Evolutionary conservation across 139 green algal species (phyloP), one percentile per base, ranked within the genome.

Genomic region (Chara braunii): DNA sequence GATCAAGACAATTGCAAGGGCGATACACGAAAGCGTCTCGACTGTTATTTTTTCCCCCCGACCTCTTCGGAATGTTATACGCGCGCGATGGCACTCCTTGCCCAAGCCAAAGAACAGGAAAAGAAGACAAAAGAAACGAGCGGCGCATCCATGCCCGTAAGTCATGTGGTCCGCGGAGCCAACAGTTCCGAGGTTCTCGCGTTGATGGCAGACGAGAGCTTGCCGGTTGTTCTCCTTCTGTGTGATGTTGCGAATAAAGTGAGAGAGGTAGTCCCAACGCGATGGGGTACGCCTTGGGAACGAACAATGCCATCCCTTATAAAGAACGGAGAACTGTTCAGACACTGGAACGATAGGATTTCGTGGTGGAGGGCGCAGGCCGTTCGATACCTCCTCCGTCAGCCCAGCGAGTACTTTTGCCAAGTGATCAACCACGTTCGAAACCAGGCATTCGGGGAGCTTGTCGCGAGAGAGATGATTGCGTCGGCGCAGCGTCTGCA

Each of bases 341-440:
- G 40, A 14, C 18, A n/a, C 40, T 18, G 18, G 18, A 14, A 14
- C 40, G 18, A n/a, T 18, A 14, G 18, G 18, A 14, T 18, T 57
- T 8, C 57, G 57, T 66, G 57, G 57, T 66, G 57, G 57, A 42
- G 35, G 11, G 57, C 57, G 12, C 57, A 66, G 57, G 57, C 35
- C 3, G 7, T 8, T 12, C 22, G 57, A 26, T 66, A 59, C 35
- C 43, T 66, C 22, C 18, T 59, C 14, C 40, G 57, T 11, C 22
- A 18, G 18, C 57, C 34, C 0, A 33, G 26, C 35, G 2, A 14
- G 36, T 18, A 31, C 34, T 26, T 58, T 4, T 66, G 57, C 36
- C n/a, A 12, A 7, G 26, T 24, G 57, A 14, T 54, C 35, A 66
- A 66, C 57, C 11, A n/a, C 9, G 12, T 43, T 42, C 57, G 57